phyloP scores from a whole-genome alignment of 2,329 filamentous ascomycete genomes.

The Incumbomyces lentus region DNA sequence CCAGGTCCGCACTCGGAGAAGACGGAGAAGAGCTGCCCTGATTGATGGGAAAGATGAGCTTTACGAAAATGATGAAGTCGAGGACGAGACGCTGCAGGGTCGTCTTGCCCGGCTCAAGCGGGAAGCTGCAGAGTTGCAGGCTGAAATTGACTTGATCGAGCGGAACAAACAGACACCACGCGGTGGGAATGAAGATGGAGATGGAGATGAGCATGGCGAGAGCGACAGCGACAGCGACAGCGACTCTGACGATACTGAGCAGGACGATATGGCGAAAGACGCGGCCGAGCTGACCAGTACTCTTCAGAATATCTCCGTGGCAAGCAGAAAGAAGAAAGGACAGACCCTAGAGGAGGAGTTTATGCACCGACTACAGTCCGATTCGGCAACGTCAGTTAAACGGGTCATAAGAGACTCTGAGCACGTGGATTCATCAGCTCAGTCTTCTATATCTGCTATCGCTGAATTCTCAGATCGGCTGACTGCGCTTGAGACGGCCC shows the following conservation, averaged over 20 bases:
- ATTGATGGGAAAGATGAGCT: constrained; percentile 39
- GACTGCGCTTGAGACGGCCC: constrained; percentile 62
- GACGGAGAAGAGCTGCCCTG: constrained; percentile 32
- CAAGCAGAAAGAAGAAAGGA: constrained; percentile 1
- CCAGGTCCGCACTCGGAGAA: constrained; percentile 58
- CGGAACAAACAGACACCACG: constrained; percentile 35
- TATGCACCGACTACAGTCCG: constrained; percentile 8
- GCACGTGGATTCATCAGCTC: constrained; percentile 23
- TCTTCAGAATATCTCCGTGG: constrained; percentile 51
- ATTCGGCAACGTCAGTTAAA: constrained; percentile 2
- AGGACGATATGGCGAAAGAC: constrained; percentile 40
- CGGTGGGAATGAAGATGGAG: constrained; percentile 42
- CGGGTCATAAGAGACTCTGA: constrained; percentile 9
- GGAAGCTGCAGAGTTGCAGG: constrained; percentile 67
- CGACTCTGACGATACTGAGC: constrained; percentile 30
- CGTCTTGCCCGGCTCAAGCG: constrained; percentile 73
- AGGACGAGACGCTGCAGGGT: constrained; percentile 64
- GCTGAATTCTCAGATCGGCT: constrained; percentile 82
- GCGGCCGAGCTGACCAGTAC: constrained; percentile 61
- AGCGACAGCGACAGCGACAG: constrained; percentile 16
- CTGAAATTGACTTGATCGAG: constrained; percentile 32
- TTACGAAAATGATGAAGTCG: constrained; percentile 53
- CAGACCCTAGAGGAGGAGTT: constrained; percentile 15
- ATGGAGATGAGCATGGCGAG: too few relatives aligned
- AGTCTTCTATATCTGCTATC: constrained; percentile 58